Base-by-base conservation (phyloP, 2,329 filamentous ascomycete genomes). In the Botrytis tulipae region DNA sequence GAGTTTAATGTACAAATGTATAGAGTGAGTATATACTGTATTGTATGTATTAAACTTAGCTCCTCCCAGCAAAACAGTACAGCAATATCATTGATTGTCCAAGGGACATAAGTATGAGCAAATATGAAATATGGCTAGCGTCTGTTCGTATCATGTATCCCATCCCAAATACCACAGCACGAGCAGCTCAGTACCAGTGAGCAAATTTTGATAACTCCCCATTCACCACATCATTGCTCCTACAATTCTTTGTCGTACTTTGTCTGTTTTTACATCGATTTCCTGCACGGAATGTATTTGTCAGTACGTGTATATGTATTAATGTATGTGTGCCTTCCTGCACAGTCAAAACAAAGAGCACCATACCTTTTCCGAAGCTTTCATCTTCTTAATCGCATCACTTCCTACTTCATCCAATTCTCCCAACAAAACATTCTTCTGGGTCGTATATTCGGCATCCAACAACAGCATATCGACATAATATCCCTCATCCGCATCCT, bases 281-380 rank as follows among this genome's bases (percentile, higher is more conserved):
- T 77, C 75, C 77, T 78, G 10, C 20, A 35, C 18, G 51, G 0
- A 7, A n/a, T 60, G 54, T 37, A 42, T n/a, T 48, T 20, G 12
- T 69, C 35, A 73, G n/a, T 20, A 75, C 16, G 18, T 3, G 6
- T 29, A 32, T 35, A 46, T 29, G 37, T 20, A 14, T 16, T 72
- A 12, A 16, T 20, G 73, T n/a, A 9, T 29, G 14, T 29, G 2
- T 57, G n/a, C 6, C 9, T n/a, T 35, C 32, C n/a, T 35, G 9
- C n/a, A 62, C 4, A 44, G 22, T 20, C 1, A 51, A n/a, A 20
- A 4, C 9, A 29, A 20, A 4, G 9, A 37, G 25, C 12, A 32
- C 51, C 73, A 29, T 75, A 80, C 79, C 76, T 78, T 79, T 71
- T 80, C 79, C 40, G 78, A 76, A 73, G 66, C 69, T 57, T 78